A percentile compares a stretch with the other conserved stretches of the same genome.
These are phyloP conservation scores for Colletotrichum shisoi DNA, from an alignment of 2,329 filamentous ascomycete genomes.

Conservation along the genomic window DNA sequence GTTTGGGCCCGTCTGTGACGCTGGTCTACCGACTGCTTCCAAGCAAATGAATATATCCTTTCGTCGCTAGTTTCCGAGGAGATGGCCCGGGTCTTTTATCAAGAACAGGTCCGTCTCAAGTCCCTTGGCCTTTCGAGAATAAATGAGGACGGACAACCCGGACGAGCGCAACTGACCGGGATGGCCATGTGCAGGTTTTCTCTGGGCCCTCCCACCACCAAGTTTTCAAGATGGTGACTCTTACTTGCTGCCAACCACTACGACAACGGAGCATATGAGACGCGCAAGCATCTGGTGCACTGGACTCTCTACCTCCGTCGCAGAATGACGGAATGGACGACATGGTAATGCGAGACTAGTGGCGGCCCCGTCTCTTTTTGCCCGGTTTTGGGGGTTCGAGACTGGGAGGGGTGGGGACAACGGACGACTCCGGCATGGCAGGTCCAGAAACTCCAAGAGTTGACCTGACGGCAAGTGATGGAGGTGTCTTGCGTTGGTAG, in stretches of 20 bases:
- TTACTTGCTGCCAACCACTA: background rate
- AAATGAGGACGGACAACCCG: background rate
- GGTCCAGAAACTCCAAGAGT: background rate
- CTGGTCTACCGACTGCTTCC: slow-evolving; percentile 2
- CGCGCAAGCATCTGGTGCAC: slow-evolving; percentile 22
- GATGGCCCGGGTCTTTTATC: slow-evolving; percentile 6
- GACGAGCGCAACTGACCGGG: slow-evolving; percentile 8
- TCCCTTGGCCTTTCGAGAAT: background rate
- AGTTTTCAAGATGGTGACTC: slow-evolving; percentile 10
- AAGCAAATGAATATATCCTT: background rate
- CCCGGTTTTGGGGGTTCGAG: slow-evolving; percentile 17
- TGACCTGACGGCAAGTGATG: background rate
- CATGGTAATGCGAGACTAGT: slow-evolving; percentile 21
- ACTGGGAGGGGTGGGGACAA: slow-evolving; percentile 9
- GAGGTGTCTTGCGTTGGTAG: background rate
- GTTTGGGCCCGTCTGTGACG: background rate
- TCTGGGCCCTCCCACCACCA: slow-evolving; percentile 9
- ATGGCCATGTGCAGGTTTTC: slow-evolving; percentile 26
- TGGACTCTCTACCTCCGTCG: slow-evolving; percentile 11
- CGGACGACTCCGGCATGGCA: background rate
- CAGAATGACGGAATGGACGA: slow-evolving; percentile 30
- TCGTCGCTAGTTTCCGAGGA: background rate
- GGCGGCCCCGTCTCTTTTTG: background rate
- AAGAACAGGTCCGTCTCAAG: background rate
- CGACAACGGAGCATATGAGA: background rate